Conservation (phyloP, 2,329 filamentous ascomycete genomes). For the Exserohilum turcica region DNA sequence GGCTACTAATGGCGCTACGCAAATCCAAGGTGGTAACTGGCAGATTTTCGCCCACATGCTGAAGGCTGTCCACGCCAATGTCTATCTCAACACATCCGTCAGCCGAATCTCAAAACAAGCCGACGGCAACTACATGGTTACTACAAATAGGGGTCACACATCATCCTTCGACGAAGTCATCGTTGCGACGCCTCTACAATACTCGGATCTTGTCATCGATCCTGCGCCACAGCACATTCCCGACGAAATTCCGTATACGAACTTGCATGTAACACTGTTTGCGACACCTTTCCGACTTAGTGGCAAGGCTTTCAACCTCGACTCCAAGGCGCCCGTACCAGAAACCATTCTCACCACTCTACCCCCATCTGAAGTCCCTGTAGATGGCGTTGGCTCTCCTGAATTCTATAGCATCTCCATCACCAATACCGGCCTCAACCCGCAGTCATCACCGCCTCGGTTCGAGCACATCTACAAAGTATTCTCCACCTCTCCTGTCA, state of each 20-base stretch:
- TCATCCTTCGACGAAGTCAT: constrained; percentile 75
- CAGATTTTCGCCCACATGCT: constrained; percentile 88
- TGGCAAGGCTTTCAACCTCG: constrained; percentile 72
- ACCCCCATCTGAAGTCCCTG: constrained; percentile 60
- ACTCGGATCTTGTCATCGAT: constrained; percentile 66
- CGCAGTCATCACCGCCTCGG: constrained; percentile 41
- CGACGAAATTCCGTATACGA: constrained; percentile 82
- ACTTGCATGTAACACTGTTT: constrained; percentile 88
- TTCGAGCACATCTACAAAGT: constrained; percentile 69
- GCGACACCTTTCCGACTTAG: constrained; percentile 76
- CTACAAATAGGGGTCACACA: constrained; percentile 24
- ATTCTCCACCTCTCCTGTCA: constrained; percentile 62
- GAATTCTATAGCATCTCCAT: constrained; percentile 88
- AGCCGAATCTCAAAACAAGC: constrained; percentile 57
- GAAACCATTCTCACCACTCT: constrained; percentile 84
- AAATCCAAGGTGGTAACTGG: constrained; percentile 88
- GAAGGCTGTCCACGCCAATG: constrained; percentile 62
- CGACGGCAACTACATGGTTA: constrained; percentile 52
- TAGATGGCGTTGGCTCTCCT: constrained; percentile 63
- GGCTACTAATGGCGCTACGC: constrained; percentile 81
- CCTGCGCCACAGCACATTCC: constrained; percentile 59
- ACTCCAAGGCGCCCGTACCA: constrained; percentile 64
- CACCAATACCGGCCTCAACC: constrained; percentile 67
- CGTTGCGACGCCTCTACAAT: constrained; percentile 83
- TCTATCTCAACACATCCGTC: constrained; percentile 72